A percentile compares a stretch with the other conserved stretches of the same genome.
Evolutionary conservation across 225 moss, liverwort and hornwort species (phyloP).

Genomic region (Lunularia cruciata): DNA sequence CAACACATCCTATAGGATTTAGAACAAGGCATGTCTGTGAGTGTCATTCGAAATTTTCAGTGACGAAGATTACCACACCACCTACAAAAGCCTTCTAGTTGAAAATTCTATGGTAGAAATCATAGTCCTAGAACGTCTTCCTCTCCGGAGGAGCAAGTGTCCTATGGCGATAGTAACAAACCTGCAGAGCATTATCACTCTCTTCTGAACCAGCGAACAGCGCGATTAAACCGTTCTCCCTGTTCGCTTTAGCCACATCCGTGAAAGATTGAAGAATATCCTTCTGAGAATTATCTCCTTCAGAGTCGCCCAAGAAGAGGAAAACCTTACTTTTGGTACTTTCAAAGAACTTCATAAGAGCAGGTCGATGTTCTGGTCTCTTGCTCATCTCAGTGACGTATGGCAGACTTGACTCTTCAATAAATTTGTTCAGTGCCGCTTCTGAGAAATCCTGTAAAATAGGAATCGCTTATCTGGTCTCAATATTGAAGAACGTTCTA

Average conservation of each 20-base stretch:
- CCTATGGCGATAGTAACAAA: slow-evolving; percentile 25
- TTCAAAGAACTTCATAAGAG: slow-evolving; percentile 81
- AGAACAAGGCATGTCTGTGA: too few relatives aligned
- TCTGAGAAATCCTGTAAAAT: slow-evolving; percentile 64
- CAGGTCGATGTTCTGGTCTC: slow-evolving; percentile 68
- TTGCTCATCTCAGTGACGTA: slow-evolving; percentile 86
- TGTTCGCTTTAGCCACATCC: slow-evolving; percentile 61
- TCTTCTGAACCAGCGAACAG: slow-evolving; percentile 59
- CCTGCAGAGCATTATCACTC: slow-evolving; percentile 79
- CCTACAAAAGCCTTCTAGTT: too few relatives aligned
- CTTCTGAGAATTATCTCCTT: slow-evolving; percentile 38
- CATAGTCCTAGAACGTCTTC: not conserved
- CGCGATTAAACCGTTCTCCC: slow-evolving; percentile 64
- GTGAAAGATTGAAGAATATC: slow-evolving; percentile 34
- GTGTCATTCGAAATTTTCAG: too few relatives aligned
- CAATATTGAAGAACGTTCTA: not conserved
- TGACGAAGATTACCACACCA: too few relatives aligned
- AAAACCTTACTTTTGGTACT: slow-evolving; percentile 76
- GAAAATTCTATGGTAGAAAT: not conserved
- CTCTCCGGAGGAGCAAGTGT: too few relatives aligned
- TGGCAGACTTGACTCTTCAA: slow-evolving; percentile 67
- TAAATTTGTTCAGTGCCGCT: slow-evolving; percentile 55
- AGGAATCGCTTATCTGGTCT: too few relatives aligned
- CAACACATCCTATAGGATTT: not conserved
- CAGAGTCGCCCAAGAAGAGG: slow-evolving; percentile 57